These are phyloP conservation scores for Exophiala bonariae DNA, from an alignment of 2,329 filamentous ascomycete genomes.

Conservation along the genomic window DNA sequence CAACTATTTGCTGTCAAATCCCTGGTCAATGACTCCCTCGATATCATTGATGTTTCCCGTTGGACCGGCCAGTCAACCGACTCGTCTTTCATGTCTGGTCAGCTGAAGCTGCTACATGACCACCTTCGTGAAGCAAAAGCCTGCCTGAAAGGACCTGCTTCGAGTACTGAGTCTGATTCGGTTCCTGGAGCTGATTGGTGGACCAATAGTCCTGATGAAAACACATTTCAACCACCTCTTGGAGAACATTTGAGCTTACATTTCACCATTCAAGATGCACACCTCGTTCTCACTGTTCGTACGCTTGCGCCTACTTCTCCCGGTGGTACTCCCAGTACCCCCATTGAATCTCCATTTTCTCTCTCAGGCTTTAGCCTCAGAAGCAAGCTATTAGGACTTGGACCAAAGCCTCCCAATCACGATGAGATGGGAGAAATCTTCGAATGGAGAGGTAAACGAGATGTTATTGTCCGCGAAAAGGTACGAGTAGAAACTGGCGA, in stretches of 20 bases:
- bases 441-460: conserved; percentile 60
- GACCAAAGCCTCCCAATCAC: conserved; percentile 59
- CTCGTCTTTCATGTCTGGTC: conserved; percentile 58
- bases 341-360: conserved; percentile 68
- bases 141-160: conserved; percentile 52
- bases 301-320: conserved; percentile 65
- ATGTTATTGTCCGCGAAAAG: conserved; percentile 87
- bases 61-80: conserved; percentile 67
- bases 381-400: conserved; percentile 52
- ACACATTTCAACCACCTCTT: conserved; percentile 65
- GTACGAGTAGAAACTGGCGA: conserved; percentile 86
- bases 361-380: conserved; percentile 59
- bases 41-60: conserved; percentile 76
- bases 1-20: conserved; percentile 71
- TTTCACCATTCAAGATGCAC: conserved; percentile 69
- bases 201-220: conserved; percentile 56
- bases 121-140: conserved; percentile 61
- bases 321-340: conserved; percentile 57
- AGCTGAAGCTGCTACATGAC: conserved; percentile 59
- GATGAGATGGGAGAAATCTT: conserved; percentile 81
- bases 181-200: conserved; percentile 54
- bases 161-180: conserved; percentile 13
- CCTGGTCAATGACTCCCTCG: conserved; percentile 79
- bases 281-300: conserved; percentile 68
- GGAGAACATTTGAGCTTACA: conserved; percentile 70